Percentiles rank a stretch among this genome's conserved stretches.
phyloP scores from a whole-genome alignment of 2,329 filamentous ascomycete genomes.

The Colletotrichum musae region DNA sequence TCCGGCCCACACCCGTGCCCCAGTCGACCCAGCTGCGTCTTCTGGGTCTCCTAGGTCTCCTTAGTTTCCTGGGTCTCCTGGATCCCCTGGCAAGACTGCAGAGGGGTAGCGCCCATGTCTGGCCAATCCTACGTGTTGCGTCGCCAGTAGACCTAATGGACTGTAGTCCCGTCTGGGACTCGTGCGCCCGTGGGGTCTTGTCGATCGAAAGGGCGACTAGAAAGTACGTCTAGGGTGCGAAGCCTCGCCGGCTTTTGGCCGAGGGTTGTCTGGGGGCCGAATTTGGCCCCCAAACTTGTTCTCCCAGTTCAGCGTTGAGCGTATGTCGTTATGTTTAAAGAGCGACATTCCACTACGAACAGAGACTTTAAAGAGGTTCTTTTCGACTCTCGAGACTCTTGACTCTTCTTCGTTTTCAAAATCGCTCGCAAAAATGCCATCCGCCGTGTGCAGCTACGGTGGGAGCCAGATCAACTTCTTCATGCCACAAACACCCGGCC shows the following conservation, averaged over 20 bases:
- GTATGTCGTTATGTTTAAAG: constrained; percentile 13
- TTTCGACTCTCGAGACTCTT: not conserved
- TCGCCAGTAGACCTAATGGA: not conserved
- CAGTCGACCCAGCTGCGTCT: not conserved
- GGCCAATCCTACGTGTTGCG: constrained; percentile 5
- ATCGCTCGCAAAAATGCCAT: constrained; percentile 8
- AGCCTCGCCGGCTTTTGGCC: not conserved
- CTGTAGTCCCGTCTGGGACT: not conserved
- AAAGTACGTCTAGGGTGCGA: not conserved
- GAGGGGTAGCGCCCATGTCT: not conserved
- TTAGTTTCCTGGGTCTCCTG: not conserved
- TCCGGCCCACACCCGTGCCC: constrained; percentile 16
- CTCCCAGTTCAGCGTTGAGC: not conserved
- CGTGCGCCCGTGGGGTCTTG: not conserved
- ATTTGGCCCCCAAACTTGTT: constrained; percentile 27
- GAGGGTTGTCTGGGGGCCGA: constrained; percentile 14
- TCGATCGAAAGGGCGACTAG: constrained; percentile 13
- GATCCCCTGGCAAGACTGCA: not conserved
- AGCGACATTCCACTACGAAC: constrained; percentile 7
- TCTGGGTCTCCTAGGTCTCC: not conserved
- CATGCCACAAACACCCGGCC: constrained; percentile 15
- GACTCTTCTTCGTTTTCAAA: not conserved
- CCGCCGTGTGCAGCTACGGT: constrained; percentile 1
- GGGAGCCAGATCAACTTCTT: constrained; percentile 36
- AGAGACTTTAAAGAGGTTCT: not conserved